Conservation (phyloP, 2,329 filamentous ascomycete genomes). For the Calonectria pseudoturangicola region DNA sequence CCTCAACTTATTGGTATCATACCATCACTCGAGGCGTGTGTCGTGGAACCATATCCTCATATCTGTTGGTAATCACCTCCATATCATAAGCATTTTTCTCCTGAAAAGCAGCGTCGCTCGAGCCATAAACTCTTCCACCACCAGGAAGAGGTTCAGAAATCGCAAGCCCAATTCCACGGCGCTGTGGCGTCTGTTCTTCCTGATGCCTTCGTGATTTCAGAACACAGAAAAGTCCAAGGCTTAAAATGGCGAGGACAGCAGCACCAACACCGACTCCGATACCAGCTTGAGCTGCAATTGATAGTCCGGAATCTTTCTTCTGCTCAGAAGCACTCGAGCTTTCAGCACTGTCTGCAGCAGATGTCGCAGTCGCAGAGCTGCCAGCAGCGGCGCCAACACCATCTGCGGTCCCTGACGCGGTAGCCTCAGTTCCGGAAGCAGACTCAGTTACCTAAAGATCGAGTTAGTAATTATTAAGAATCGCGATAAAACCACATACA, state of each 20-base stretch:
- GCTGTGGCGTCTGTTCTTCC: constrained; percentile 54
- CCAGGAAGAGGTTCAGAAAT: constrained; percentile 72
- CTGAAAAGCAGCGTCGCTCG: constrained; percentile 58
- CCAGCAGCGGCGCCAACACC: constrained; percentile 36
- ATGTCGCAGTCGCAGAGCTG: constrained; percentile 40
- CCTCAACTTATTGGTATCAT: constrained; percentile 45
- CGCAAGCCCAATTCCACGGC: constrained; percentile 58
- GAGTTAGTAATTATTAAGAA: constrained; percentile 27
- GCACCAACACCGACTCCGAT: constrained; percentile 69
- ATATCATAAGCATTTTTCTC: constrained; percentile 66
- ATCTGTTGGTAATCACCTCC: constrained; percentile 71
- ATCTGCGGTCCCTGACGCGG: constrained; percentile 20
- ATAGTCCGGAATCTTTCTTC: constrained; percentile 48
- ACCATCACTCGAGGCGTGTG: constrained; percentile 68
- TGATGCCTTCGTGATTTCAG: constrained; percentile 56
- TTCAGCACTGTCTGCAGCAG: constrained; percentile 44
- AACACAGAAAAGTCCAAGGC: constrained; percentile 62
- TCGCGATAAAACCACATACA: constrained; percentile 38
- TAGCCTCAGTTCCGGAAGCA: constrained; percentile 42
- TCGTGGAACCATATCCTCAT: constrained; percentile 75
- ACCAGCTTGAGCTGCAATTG: constrained; percentile 66
- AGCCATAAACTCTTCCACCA: constrained; percentile 63
- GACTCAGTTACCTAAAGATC: constrained; percentile 37
- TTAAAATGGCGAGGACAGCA: constrained; percentile 62
- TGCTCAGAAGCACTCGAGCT: constrained; percentile 37